These are phyloP conservation scores for Venturia carpophila DNA, from an alignment of 2,329 filamentous ascomycete species.

Conservation along the genomic window DNA sequence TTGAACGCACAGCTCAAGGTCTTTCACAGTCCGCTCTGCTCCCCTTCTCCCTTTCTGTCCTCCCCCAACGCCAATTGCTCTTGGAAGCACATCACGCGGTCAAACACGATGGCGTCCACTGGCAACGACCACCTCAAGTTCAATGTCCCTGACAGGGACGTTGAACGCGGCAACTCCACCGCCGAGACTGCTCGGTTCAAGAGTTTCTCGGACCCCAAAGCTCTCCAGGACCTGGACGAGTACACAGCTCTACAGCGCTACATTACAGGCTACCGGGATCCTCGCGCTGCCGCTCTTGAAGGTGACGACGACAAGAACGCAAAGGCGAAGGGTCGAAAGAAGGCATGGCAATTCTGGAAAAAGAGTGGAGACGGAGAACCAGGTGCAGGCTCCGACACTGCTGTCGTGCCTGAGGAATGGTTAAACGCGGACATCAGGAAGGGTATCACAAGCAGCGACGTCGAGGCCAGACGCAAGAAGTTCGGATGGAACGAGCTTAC, in stretches of 20 bases:
- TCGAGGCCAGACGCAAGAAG: slow-evolving; percentile 57
- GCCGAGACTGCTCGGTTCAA: slow-evolving; percentile 4
- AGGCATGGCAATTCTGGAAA: slow-evolving; percentile 52
- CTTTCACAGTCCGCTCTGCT: background rate
- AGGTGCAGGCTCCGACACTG: slow-evolving; percentile 28
- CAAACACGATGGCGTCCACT: background rate
- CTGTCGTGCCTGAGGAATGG: slow-evolving; percentile 56
- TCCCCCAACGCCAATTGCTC: background rate
- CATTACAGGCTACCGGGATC: slow-evolving; percentile 59
- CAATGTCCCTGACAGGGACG: background rate
- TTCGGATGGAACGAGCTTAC: slow-evolving; percentile 64
- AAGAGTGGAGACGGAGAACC: slow-evolving; percentile 28
- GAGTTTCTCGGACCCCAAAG: slow-evolving; percentile 9
- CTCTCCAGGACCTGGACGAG: slow-evolving; percentile 45
- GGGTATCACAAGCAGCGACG: slow-evolving; percentile 52
- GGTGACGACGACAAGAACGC: slow-evolving; percentile 32
- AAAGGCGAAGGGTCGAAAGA: slow-evolving; percentile 38
- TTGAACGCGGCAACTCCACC: slow-evolving; percentile 4
- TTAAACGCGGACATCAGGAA: slow-evolving; percentile 58
- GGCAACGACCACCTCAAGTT: slow-evolving; percentile 8
- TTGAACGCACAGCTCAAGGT: slow-evolving; percentile 2
- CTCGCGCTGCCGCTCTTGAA: slow-evolving; percentile 42
- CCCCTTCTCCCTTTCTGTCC: background rate
- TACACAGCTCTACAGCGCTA: slow-evolving; percentile 59
- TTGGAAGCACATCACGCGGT: background rate